Percentiles rank a stretch among this genome's conserved stretches.
Conservation (phyloP, 495 filamentous ascomycete genomes). For the Trichoderma orchidacearum region DNA sequence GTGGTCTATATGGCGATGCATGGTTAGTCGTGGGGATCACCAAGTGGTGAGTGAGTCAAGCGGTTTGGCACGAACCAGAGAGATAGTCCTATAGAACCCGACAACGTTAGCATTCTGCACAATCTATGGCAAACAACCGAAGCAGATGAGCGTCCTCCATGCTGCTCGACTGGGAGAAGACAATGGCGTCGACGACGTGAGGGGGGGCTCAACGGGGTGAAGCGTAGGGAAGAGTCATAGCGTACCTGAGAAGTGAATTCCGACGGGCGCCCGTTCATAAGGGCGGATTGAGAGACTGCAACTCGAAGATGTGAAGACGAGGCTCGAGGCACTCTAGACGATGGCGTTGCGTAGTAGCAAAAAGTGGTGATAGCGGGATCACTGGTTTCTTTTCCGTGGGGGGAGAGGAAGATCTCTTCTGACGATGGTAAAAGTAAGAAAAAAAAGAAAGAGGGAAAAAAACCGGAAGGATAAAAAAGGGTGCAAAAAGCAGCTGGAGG, state of each 20-base stretch:
- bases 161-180: not conserved
- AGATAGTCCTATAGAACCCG: constrained; percentile 65
- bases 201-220: too few species aligned
- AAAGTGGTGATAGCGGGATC: too few species aligned
- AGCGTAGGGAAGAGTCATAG: not conserved
- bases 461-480: not conserved
- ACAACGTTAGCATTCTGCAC: constrained; percentile 14
- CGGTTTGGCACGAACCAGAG: constrained; percentile 51
- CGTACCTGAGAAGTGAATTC: constrained; percentile 95
- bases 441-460: constrained; percentile 7
- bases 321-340: constrained; percentile 6
- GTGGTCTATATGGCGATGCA: constrained; percentile 58
- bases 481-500: not conserved
- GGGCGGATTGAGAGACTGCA: constrained; percentile 32
- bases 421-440: constrained; percentile 1
- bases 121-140: constrained; percentile 3
- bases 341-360: too few species aligned
- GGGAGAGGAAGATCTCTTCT: too few species aligned
- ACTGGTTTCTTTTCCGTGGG: too few species aligned
- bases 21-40: constrained; percentile 9
- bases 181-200: too few species aligned
- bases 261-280: constrained; percentile 90
- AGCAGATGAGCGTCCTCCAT: not conserved
- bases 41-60: constrained; percentile 28
- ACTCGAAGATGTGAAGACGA: constrained; percentile 2